phyloP scores from a whole-genome alignment of 129 eudicot genomes.

The Smallanthus sonchifolius region DNA sequence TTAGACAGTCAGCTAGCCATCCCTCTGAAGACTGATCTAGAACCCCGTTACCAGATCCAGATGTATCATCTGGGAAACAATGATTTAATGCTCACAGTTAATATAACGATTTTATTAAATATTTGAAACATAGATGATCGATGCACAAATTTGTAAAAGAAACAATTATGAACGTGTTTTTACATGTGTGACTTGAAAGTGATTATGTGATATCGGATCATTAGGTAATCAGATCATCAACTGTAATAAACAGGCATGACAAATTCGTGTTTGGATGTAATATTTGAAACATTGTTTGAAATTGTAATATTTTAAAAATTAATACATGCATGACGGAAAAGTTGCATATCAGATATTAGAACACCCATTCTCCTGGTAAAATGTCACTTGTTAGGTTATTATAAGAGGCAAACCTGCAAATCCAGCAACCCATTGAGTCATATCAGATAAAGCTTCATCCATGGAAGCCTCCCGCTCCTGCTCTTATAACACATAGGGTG shows the following conservation, averaged over 20 bases:
- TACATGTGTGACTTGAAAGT: not conserved
- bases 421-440: conserved; percentile 77
- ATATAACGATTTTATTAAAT: not conserved
- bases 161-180: not conserved
- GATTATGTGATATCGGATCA: not conserved
- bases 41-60: conserved; percentile 48
- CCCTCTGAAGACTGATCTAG: conserved; percentile 65
- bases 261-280: not conserved
- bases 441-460: conserved; percentile 55
- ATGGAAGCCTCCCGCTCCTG: conserved; percentile 63
- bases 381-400: not conserved
- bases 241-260: too few species aligned
- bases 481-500: conserved; percentile 10
- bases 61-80: conserved; percentile 40
- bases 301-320: not conserved
- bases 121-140: not conserved
- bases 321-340: not conserved
- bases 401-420: conserved; percentile 50
- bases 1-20: conserved; percentile 80
- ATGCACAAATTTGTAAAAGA: not conserved
- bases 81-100: not conserved
- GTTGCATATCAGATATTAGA: not conserved
- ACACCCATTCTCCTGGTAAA: not conserved
- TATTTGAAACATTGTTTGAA: not conserved
- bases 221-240: not conserved